Conservation (phyloP, 1,139 yeast species). For the Yamadazyma membranifaciens region DNA sequence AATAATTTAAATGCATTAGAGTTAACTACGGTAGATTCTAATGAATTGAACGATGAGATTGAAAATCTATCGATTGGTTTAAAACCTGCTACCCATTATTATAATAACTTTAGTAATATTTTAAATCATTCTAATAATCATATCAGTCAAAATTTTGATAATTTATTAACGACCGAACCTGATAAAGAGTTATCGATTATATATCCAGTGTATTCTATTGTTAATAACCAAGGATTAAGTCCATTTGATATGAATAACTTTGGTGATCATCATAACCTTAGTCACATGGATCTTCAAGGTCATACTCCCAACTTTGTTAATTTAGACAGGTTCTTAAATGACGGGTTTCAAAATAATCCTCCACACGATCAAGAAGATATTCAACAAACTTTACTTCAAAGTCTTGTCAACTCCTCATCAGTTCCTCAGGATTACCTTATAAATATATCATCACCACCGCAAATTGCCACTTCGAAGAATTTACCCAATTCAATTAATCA, state of each 20-base stretch:
- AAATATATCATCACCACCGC: conserved; percentile 10
- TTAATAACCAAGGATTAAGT: conserved; percentile 12
- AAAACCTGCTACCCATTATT: conserved; percentile 7
- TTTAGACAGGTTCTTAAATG: conserved; percentile 1
- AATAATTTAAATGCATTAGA: background rate
- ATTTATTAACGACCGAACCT: conserved; percentile 21
- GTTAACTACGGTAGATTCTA: background rate
- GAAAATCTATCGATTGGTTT: conserved; percentile 16
- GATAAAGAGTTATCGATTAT: conserved; percentile 28
- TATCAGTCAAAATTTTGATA: conserved; percentile 30
- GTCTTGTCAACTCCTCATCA: conserved; percentile 11
- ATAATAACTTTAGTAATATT: conserved; percentile 18
- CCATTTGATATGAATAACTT: conserved; percentile 7
- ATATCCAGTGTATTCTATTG: conserved; percentile 39
- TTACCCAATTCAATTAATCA: conserved; percentile 21
- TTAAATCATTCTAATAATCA: conserved; percentile 17
- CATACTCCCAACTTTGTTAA: conserved; percentile 3
- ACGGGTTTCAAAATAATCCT: background rate
- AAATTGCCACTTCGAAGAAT: conserved; percentile 8
- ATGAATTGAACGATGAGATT: conserved; percentile 13
- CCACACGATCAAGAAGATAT: conserved; percentile 5
- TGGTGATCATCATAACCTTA: background rate
- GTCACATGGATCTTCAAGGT: background rate
- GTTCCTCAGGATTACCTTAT: conserved; percentile 14
- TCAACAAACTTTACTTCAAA: conserved; percentile 14